Conservation (phyloP, 2,329 filamentous ascomycete species). For the Volutella citrinella region DNA sequence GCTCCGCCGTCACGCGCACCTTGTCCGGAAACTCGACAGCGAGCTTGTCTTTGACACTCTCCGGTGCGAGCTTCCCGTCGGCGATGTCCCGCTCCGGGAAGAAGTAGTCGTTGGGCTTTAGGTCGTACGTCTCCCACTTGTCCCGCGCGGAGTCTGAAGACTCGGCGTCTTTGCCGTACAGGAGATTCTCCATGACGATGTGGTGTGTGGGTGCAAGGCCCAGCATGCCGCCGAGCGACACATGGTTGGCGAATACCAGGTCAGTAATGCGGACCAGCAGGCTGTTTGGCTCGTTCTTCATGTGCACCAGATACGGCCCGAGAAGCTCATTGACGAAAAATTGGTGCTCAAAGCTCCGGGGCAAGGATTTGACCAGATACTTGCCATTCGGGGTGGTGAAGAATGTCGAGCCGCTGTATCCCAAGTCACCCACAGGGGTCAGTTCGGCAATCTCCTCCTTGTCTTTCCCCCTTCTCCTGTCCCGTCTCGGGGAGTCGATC, state of each 20-base stretch:
- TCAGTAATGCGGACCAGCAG: slow-evolving; percentile 71
- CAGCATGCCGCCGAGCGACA: slow-evolving; percentile 57
- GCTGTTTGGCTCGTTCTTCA: slow-evolving; percentile 56
- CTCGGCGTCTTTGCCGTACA: slow-evolving; percentile 55
- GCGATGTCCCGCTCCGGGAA: slow-evolving; percentile 72
- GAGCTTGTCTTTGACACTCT: slow-evolving; percentile 63
- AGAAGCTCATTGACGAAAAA: slow-evolving; percentile 68
- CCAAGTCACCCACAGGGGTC: slow-evolving; percentile 63
- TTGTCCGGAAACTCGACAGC: slow-evolving; percentile 68
- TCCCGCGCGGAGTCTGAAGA: slow-evolving; percentile 27
- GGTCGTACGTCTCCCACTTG: slow-evolving; percentile 69
- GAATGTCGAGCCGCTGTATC: slow-evolving; percentile 74
- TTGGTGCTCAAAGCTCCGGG: slow-evolving; percentile 65
- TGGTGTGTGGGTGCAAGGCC: slow-evolving; percentile 66
- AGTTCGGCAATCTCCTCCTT: slow-evolving; percentile 35
- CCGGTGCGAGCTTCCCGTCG: slow-evolving; percentile 58
- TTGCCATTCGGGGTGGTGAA: slow-evolving; percentile 64
- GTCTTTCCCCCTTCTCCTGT: slow-evolving; percentile 26
- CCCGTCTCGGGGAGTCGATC: background rate
- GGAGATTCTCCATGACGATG: slow-evolving; percentile 75
- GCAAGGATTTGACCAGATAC: slow-evolving; percentile 70
- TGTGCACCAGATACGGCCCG: slow-evolving; percentile 62
- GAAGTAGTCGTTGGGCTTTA: slow-evolving; percentile 74
- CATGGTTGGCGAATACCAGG: slow-evolving; percentile 55
- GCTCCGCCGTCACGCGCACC: slow-evolving; percentile 51